Base-by-base conservation (phyloP, 2,329 filamentous ascomycete species). In the Elsinoe arachidis region DNA sequence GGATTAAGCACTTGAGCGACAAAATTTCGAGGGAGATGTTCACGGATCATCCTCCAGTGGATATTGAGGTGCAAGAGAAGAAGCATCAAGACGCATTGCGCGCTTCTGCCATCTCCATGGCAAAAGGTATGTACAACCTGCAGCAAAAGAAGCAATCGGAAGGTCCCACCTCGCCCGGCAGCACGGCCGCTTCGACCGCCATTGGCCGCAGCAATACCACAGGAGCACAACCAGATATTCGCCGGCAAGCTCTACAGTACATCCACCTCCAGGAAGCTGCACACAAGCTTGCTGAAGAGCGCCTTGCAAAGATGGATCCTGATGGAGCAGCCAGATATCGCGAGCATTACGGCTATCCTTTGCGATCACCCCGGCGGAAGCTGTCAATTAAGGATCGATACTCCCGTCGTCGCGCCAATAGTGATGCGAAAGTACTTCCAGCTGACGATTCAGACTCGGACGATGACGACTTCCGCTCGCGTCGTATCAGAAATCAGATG, bases 51-150 rank as follows among this genome's bases (percentile, higher is more conserved):
- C 90, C 90, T 3, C 85, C 85, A 0, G 82, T 95, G 2, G 78
- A 82, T 23, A 74, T 80, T 1, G 88, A 95, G 66, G 73, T 83
- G 0, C 85, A 93, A 39, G 90, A 96, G 65, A 80, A 84, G 69
- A 84, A 81, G 60, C 82, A 81, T 58, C 81, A 85, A 44, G 86
- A 90, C 63, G 83, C 84, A 3, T 75, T 95, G 2, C 86, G 86
- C 61, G 88, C 90, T 30, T 92, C 90, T 17, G 90, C 91, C 2
- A 76, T 96, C 2, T 88, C 87, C 10, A 95, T 96, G 90, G 90
- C 91, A 5, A 87, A 86, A 71, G 83, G 86, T 63, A 92, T 96
- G 84, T 96, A 90, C 67, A 76, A 82, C 34, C 85, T 90, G 63
- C 82, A 88, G 61, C 81, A 79, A 60, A 79, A 78, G 60, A 75